Conservation (phyloP, 2,329 filamentous ascomycete species). For the Alternaria alternata region DNA sequence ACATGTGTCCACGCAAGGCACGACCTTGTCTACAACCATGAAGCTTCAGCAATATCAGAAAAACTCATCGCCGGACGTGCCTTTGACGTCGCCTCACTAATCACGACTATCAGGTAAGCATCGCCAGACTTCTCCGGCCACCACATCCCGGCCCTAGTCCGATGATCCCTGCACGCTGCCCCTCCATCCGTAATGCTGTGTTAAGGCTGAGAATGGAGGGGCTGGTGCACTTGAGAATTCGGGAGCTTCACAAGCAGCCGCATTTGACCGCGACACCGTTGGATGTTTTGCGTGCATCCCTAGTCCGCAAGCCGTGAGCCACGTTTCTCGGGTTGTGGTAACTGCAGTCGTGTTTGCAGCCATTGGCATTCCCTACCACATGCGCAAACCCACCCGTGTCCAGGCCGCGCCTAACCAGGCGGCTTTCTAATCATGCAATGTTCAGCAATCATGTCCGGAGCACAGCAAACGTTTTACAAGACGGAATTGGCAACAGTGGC, state of each 20-base stretch:
- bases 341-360: neutral
- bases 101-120: neutral
- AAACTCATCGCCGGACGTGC: too few species aligned
- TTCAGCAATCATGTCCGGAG: constrained; percentile 17
- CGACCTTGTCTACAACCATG: neutral
- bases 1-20: neutral
- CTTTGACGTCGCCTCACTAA: neutral
- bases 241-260: constrained; percentile 12
- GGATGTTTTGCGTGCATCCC: constrained; percentile 9
- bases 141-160: constrained; percentile 10
- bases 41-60: neutral
- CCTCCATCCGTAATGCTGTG: constrained; percentile 26
- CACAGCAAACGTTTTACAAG: constrained; percentile 13
- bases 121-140: neutral
- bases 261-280: constrained; percentile 22
- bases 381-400: constrained; percentile 5
- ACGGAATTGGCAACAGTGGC: constrained; percentile 26
- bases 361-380: neutral
- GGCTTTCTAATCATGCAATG: constrained; percentile 18
- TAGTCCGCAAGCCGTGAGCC: neutral
- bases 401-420: neutral
- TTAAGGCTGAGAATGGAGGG: constrained; percentile 29
- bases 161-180: constrained; percentile 21
- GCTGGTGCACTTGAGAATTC: constrained; percentile 5
- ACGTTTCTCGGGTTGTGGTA: neutral